Evolutionary conservation across 2,329 filamentous ascomycete species (phyloP).

Genomic region (Microdochium nivale): DNA sequence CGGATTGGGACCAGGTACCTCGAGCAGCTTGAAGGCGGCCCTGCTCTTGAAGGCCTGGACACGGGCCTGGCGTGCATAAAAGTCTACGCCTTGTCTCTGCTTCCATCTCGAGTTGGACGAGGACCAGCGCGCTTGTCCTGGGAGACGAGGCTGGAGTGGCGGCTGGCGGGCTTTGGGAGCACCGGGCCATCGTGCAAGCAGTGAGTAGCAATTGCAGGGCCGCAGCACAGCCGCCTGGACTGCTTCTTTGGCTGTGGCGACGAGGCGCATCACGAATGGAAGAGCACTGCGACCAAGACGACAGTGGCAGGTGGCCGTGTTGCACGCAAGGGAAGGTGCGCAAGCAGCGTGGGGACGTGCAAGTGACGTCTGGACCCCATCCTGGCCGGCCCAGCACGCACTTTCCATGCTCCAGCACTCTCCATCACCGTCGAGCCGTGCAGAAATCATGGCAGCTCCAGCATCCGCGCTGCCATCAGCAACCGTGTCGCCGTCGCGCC

Average conservation of each 20-base stretch:
- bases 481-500: slow-evolving; percentile 1
- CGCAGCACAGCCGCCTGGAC: background rate
- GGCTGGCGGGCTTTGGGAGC: background rate
- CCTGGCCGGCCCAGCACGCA: too few species aligned
- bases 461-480: background rate
- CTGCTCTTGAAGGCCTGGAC: slow-evolving; percentile 78
- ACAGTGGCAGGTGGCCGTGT: too few species aligned
- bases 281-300: background rate
- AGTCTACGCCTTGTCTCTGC: slow-evolving; percentile 65
- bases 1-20: slow-evolving; percentile 41
- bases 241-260: background rate
- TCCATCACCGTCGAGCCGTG: background rate
- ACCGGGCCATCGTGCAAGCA: background rate
- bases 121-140: slow-evolving; percentile 17
- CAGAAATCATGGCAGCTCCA: too few species aligned
- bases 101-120: slow-evolving; percentile 75
- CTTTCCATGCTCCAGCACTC: background rate
- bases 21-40: slow-evolving; percentile 86
- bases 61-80: slow-evolving; percentile 65
- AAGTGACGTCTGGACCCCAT: too few species aligned
- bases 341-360: too few species aligned
- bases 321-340: too few species aligned
- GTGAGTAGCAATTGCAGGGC: background rate
- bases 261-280: background rate
- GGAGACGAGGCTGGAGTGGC: background rate